A percentile compares a stretch with the other conserved stretches of the same genome.
These are phyloP conservation scores for Tetradesmus lagerheimii DNA, from an alignment of 139 green algal genomes.

Conservation along the genomic window DNA sequence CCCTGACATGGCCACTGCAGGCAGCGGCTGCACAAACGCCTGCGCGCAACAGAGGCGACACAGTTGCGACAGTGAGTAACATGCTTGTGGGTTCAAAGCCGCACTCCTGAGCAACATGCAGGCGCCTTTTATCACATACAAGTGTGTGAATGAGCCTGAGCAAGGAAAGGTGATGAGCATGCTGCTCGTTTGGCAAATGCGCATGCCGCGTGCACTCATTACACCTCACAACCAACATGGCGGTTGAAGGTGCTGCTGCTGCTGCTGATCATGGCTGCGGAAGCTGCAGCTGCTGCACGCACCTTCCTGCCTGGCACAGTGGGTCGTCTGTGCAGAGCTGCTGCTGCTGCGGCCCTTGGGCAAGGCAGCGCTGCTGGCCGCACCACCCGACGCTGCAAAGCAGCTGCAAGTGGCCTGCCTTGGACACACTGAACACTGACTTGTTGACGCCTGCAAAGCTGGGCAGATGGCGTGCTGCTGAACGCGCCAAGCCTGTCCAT, in stretches of 20 bases:
- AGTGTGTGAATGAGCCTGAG: too few relatives aligned
- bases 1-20: conserved; percentile 40
- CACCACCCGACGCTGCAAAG: neutral
- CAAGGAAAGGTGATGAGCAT: neutral
- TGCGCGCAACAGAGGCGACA: neutral
- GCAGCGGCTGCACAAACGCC: neutral
- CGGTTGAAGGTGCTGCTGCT: neutral
- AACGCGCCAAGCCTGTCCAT: conserved; percentile 49
- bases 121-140: too few relatives aligned
- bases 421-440: neutral
- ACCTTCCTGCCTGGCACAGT: neutral
- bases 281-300: neutral
- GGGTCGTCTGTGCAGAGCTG: neutral
- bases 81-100: too few relatives aligned
- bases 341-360: conserved; percentile 13
- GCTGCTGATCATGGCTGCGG: neutral
- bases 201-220: neutral
- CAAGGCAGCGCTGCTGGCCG: conserved; percentile 2
- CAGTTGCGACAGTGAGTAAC: too few relatives aligned
- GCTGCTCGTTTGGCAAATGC: neutral
- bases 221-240: neutral
- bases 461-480: conserved; percentile 38
- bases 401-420: conserved; percentile 5
- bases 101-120: too few relatives aligned
- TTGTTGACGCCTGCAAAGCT: conserved; percentile 24